Percentiles rank a stretch among this genome's conserved stretches.
These are phyloP conservation scores for Lentinus brumalis DNA, from an alignment of 768 basidiomycete genomes.

Conservation along the genomic window DNA sequence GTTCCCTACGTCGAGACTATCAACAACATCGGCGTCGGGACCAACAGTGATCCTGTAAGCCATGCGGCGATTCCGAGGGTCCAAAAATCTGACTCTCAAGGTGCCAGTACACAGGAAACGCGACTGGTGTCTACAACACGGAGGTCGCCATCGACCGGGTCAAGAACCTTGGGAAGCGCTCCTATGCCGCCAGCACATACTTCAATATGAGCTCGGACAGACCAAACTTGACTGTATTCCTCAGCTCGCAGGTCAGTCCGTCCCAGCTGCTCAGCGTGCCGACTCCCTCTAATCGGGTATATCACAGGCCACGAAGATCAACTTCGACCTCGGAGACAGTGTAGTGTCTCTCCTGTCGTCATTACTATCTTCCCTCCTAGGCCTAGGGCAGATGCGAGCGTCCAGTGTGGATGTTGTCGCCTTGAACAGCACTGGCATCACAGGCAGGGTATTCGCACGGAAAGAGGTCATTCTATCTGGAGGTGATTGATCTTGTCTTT, in stretches of 20 bases:
- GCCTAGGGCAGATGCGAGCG: neutral
- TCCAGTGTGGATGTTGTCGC: neutral
- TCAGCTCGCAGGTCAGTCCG: neutral
- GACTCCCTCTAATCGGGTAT: neutral
- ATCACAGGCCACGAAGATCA: neutral
- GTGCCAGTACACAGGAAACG: neutral
- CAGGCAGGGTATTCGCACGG: neutral
- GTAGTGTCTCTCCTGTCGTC: neutral
- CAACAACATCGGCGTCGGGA: conserved; percentile 40
- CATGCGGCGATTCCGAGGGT: too few relatives aligned
- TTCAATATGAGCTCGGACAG: neutral
- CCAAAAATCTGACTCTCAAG: neutral
- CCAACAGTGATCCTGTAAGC: conserved; percentile 41
- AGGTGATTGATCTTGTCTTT: neutral
- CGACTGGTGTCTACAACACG: conserved; percentile 5
- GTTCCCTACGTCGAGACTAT: conserved; percentile 32
- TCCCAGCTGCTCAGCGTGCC: neutral
- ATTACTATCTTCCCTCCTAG: neutral
- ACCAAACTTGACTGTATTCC: conserved; percentile 1
- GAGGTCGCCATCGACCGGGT: neutral
- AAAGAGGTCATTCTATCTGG: conserved; percentile 8
- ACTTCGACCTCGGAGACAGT: neutral
- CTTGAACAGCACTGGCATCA: neutral
- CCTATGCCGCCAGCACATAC: conserved; percentile 6
- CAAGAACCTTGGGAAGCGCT: conserved; percentile 1